Base-by-base conservation (phyloP, 2,329 filamentous ascomycete genomes). In the Zarea fungicola region DNA sequence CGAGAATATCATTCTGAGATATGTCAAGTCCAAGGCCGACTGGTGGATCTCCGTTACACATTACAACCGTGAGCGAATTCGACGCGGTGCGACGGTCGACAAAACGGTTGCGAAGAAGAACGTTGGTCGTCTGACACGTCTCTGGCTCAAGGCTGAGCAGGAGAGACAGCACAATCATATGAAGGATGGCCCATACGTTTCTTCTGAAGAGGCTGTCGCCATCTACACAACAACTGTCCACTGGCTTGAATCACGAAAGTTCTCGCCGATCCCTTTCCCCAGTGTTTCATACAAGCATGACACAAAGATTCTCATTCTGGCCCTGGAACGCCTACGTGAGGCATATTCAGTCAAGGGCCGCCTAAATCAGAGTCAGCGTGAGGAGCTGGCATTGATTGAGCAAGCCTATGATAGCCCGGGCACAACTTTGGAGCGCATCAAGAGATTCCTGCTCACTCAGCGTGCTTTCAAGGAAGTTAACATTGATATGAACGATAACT, bases 71-170 rank as follows among this genome's bases (percentile, higher is more conserved):
- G 93, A 99, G 73, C 87, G 93, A 66, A 99, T 99, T 62, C 83
- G 93, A 58, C 81, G 93, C 67, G 95, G 93, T 63, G 95, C 93
- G 3, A 99, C 93, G 2, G 93, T 99, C 11, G 93, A 99, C 67
- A 99, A 99, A 75, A 99, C 93, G 3, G 95, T 99, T 22, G 93
- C 93, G 4, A 99, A 99, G 81, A 99, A 99, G 80, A 99, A 99
- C 58, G 77, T 99, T 54, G 93, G 93, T 52, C 88, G 93, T 58
- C 75, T 99, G 56, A 99, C 93, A 14, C 84, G 93, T 65, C 74
- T 99, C 28, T 99, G 93, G 93, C 77, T 99, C 52, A 99, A 99
- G 75, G 87, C 93, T 19, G 93, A 99, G 72, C 93, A 99, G 70
- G 93, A 99, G 69, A 80, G 95, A 52, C 93, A 99, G 66, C 93